These are phyloP conservation scores for Populus hybrid DNA, from an alignment of 441 rosid genomes.

Conservation along the genomic window DNA sequence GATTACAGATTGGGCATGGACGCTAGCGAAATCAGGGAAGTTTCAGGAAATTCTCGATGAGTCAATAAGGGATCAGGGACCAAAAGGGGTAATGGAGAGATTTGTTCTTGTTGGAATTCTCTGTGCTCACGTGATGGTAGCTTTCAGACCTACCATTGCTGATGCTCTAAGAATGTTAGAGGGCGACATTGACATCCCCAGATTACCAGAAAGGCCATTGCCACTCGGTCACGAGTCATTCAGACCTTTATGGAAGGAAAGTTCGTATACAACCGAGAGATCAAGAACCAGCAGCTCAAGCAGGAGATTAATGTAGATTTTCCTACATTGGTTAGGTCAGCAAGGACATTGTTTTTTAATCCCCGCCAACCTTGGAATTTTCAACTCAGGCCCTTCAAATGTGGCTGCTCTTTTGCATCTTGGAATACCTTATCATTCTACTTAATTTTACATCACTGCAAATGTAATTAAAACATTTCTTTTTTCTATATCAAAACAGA, in stretches of 20 bases:
- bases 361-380: too few species aligned
- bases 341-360: too few species aligned
- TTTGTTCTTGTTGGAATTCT: conserved; percentile 57
- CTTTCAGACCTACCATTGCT: conserved; percentile 54
- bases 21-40: conserved; percentile 39
- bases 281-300: conserved; percentile 19
- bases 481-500: background rate
- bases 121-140: conserved; percentile 63
- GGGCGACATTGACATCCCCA: conserved; percentile 59
- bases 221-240: conserved; percentile 53
- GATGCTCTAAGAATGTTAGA: conserved; percentile 57
- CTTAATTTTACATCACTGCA: too few species aligned
- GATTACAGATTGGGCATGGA: conserved; percentile 70
- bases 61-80: conserved; percentile 37
- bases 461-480: background rate
- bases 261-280: conserved; percentile 11
- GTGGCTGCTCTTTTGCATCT: too few species aligned
- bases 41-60: conserved; percentile 36
- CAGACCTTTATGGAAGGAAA: conserved; percentile 13
- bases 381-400: too few species aligned
- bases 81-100: conserved; percentile 56
- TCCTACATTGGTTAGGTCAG: too few species aligned
- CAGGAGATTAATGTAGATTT: too few species aligned
- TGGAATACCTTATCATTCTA: too few species aligned
- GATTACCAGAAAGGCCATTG: conserved; percentile 57